Evolutionary conservation across 2,329 filamentous ascomycete genomes (phyloP).

Genomic region (Aphanocladium album): DNA sequence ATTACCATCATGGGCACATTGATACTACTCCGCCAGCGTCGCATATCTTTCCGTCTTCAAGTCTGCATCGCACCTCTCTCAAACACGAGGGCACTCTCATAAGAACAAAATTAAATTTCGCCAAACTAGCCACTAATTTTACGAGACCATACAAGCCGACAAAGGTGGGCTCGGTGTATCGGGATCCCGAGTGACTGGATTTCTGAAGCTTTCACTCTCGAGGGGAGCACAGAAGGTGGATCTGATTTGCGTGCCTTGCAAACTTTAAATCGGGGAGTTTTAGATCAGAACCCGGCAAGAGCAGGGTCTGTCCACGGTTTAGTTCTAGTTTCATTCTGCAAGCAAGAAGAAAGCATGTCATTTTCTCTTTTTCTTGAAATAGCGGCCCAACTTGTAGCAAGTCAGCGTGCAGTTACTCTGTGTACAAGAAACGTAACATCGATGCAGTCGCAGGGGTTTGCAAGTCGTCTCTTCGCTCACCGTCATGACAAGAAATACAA

Average conservation of each 20-base stretch:
- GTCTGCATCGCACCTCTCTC: neutral
- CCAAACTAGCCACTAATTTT: neutral
- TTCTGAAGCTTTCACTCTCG: neutral
- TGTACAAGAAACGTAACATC: neutral
- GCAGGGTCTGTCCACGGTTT: neutral
- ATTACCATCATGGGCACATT: neutral
- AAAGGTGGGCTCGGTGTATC: neutral
- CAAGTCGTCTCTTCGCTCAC: too few relatives aligned
- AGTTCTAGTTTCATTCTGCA: neutral
- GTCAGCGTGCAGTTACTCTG: neutral
- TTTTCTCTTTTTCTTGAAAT: neutral
- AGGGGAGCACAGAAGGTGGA: neutral
- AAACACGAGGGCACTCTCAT: neutral
- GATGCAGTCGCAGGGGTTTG: too few relatives aligned
- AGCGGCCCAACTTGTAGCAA: neutral
- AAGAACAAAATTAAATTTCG: neutral
- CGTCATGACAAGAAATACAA: too few relatives aligned
- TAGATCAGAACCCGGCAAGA: neutral
- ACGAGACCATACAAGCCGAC: neutral
- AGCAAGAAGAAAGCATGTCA: too few relatives aligned
- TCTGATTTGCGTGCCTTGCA: neutral
- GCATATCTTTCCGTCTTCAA: neutral
- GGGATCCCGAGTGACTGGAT: neutral
- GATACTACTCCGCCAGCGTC: neutral
- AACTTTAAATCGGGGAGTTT: neutral